These are phyloP conservation scores for Talaromyces sp. DNA, from an alignment of 2,329 filamentous ascomycete genomes.

Conservation along the genomic window DNA sequence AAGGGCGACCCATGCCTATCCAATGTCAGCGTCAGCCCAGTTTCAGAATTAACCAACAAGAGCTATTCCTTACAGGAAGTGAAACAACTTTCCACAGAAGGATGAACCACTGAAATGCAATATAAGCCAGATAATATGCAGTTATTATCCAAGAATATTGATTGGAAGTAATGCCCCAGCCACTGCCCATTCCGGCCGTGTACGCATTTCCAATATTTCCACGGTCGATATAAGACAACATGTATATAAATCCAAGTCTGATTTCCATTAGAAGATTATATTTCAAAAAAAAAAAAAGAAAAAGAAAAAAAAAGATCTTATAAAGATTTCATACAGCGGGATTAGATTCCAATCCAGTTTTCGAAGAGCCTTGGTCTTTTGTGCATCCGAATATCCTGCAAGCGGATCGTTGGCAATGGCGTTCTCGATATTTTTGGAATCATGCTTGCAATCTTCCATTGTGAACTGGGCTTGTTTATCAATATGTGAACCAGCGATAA, in stretches of 20 bases:
- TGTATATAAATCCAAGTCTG: too few species aligned
- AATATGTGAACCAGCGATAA: too few species aligned
- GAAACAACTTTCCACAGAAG: slow-evolving; percentile 1
- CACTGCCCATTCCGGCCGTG: slow-evolving; percentile 7
- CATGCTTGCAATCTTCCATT: too few species aligned
- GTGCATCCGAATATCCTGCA: neutral
- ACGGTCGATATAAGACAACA: too few species aligned
- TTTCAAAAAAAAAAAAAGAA: too few species aligned
- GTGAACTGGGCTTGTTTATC: too few species aligned
- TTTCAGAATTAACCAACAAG: neutral
- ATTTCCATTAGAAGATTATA: too few species aligned
- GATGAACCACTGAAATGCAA: slow-evolving; percentile 8
- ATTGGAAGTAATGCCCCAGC: slow-evolving; percentile 4
- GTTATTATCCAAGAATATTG: slow-evolving; percentile 10
- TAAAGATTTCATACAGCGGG: neutral
- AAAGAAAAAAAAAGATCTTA: too few species aligned
- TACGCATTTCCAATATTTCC: slow-evolving; percentile 12
- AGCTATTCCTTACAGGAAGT: neutral
- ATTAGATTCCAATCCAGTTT: slow-evolving; percentile 3
- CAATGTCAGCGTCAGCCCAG: neutral
- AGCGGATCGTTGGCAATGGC: neutral
- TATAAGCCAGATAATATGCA: slow-evolving; percentile 8
- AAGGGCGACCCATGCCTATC: slow-evolving; percentile 3
- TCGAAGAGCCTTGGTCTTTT: neutral
- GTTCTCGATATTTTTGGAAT: neutral